Evolutionary conservation across 129 eudicot species (phyloP), one percentile per base, ranked within the genome.

Genomic region (Mikania micrantha): DNA sequence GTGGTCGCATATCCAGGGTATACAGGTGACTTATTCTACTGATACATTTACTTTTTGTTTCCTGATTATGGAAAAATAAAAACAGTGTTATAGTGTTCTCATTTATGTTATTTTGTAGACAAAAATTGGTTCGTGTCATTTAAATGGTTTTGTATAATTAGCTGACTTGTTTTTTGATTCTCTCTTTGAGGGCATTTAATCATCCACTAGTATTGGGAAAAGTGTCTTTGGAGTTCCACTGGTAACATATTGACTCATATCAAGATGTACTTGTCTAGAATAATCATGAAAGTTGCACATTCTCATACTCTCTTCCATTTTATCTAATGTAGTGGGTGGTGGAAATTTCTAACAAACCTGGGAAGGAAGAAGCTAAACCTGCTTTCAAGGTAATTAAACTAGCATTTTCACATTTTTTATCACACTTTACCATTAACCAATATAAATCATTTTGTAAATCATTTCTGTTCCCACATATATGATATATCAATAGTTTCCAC

Each of bases 301-400:
- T 16, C 65, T 61, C 29, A 17, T 63, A 32, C 53, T 21, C 56
- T 67, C 56, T 66, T 67, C 31, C 25, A 50, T 28, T 21, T 12
- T 58, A 38, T 70, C 49, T 59, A 69, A 64, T 73, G 45, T 78
- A 94, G 99, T 83, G 96, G 99, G 99, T 74, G 42, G 79, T 94
- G 57, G 99, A 94, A 78, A 72, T 94, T 58, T 81, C 90, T 77
- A 92, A 94, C 74, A 84, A 64, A 45, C 96, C 99, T 2, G 95
- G 87, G 56, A 78, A 75, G 75, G 85, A 89, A 62, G 99, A 94
- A 76, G 93, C 96, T 53, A 87, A 94, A 78, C 99, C 99, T 74
- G 86, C 97, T 64, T 94, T 94, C 72, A 94, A 94, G 96, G 99
- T 94, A 40, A 57, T 57, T 28, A 27, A 47, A 28, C 4, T 21